Percentiles rank a stretch among this genome's conserved stretches.
These are phyloP conservation scores for Oryza brachyantha DNA, from an alignment of 176 grass and related monocot genomes.

Conservation along the genomic window DNA sequence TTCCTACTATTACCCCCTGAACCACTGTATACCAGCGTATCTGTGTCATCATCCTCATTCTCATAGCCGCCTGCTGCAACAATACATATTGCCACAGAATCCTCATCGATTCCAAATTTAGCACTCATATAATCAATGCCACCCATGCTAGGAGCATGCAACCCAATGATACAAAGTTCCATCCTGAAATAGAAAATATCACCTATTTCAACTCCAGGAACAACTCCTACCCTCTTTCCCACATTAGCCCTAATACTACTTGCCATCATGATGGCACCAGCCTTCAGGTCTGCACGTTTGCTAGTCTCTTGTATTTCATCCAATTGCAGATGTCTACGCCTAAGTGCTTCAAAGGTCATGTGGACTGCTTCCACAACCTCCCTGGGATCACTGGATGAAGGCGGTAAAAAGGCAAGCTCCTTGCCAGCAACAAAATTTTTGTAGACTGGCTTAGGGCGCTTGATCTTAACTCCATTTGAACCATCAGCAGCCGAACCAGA, in stretches of 20 bases:
- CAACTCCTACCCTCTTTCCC: conserved; percentile 45
- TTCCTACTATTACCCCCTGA: conserved; percentile 63
- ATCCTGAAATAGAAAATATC: conserved; percentile 93
- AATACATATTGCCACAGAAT: conserved; percentile 59
- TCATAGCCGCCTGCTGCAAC: conserved; percentile 76
- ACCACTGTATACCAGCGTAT: conserved; percentile 72
- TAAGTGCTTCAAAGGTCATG: conserved; percentile 61
- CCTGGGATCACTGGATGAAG: conserved; percentile 44
- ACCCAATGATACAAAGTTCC: conserved; percentile 68
- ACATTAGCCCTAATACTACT: conserved; percentile 69
- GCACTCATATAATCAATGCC: conserved; percentile 73
- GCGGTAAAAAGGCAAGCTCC: conserved; percentile 52
- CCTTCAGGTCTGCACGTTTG: conserved; percentile 53
- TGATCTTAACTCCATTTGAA: conserved; percentile 44
- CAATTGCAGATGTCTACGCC: conserved; percentile 63
- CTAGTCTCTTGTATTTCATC: conserved; percentile 45
- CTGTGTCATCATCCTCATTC: conserved; percentile 61
- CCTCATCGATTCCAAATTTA: conserved; percentile 45
- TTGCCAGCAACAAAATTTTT: conserved; percentile 49
- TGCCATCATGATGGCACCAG: conserved; percentile 65
- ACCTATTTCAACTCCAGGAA: conserved; percentile 74
- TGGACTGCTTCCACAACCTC: conserved; percentile 54
- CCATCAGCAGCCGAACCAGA: conserved; percentile 26
- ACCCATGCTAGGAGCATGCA: conserved; percentile 59
- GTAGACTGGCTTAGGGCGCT: conserved; percentile 44